Conservation (phyloP, 140 eudicot species). For the Erigeron philadelphicus region DNA sequence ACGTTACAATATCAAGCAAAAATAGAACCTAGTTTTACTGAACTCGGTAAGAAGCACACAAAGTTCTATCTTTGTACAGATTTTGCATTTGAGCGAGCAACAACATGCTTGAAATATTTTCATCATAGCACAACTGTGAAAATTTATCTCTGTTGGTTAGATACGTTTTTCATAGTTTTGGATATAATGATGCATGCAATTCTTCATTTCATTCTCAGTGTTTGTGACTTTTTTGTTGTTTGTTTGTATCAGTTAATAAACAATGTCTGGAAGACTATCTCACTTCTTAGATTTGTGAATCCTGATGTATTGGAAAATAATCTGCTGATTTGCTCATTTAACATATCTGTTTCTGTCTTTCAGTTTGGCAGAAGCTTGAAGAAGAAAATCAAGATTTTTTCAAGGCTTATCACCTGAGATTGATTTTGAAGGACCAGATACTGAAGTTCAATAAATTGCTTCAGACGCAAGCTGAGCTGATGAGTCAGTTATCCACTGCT, state of each 20-base stretch:
- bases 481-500: conserved; percentile 44
- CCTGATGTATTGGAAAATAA: neutral
- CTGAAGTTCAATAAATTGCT: conserved; percentile 61
- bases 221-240: conserved; percentile 8
- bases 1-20: conserved; percentile 67
- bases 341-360: conserved; percentile 18
- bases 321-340: conserved; percentile 4
- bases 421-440: conserved; percentile 81
- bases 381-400: conserved; percentile 92
- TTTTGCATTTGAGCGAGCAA: neutral
- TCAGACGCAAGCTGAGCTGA: conserved; percentile 64
- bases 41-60: conserved; percentile 53
- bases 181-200: neutral
- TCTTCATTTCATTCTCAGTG: conserved; percentile 9
- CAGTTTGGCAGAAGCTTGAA: conserved; percentile 97
- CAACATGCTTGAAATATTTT: neutral
- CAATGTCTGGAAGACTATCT: neutral
- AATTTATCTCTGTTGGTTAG: neutral
- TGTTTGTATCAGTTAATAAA: conserved; percentile 8
- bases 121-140: neutral
- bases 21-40: conserved; percentile 76
- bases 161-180: neutral
- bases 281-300: neutral
- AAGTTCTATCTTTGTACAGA: conserved; percentile 3
- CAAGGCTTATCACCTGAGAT: conserved; percentile 74